A percentile compares a stretch with the other conserved stretches of the same genome.
These are phyloP conservation scores for Magnolia officinalis DNA, from an alignment of 164 flowering plant species.

Conservation along the genomic window DNA sequence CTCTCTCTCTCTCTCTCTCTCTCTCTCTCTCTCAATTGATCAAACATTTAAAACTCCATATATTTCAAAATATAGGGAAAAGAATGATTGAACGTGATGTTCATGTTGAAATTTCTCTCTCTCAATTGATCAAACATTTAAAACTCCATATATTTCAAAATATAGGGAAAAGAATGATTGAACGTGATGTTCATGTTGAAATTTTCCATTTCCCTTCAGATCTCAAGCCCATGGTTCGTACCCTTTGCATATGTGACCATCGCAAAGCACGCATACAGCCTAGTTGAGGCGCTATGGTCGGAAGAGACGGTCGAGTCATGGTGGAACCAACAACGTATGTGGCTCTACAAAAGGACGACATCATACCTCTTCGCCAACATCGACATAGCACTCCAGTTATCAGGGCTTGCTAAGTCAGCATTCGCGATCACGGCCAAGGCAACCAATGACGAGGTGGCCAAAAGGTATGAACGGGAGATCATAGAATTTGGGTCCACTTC, in stretches of 20 bases:
- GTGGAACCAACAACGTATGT: slow-evolving; percentile 29
- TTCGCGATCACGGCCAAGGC: slow-evolving; percentile 58
- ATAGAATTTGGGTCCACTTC: too few species aligned
- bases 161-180: too few species aligned
- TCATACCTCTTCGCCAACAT: slow-evolving; percentile 53
- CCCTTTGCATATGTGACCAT: too few species aligned
- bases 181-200: too few species aligned
- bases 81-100: too few species aligned
- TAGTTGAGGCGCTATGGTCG: too few species aligned
- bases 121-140: slow-evolving; percentile 9
- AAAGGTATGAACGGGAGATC: slow-evolving; percentile 33
- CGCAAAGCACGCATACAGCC: too few species aligned
- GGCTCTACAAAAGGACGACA: slow-evolving; percentile 43
- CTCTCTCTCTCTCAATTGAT: neutral
- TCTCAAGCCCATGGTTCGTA: too few species aligned
- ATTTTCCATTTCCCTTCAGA: neutral
- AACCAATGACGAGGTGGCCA: slow-evolving; percentile 38
- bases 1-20: slow-evolving; percentile 11
- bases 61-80: too few species aligned
- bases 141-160: too few species aligned
- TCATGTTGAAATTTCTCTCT: neutral
- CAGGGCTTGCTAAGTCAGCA: slow-evolving; percentile 34
- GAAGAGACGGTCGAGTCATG: neutral
- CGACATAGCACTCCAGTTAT: slow-evolving; percentile 36
- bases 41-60: slow-evolving; percentile 8